These are phyloP conservation scores for Lecanicillium sp. DNA, from an alignment of 2,329 filamentous ascomycete genomes.

Conservation along the genomic window DNA sequence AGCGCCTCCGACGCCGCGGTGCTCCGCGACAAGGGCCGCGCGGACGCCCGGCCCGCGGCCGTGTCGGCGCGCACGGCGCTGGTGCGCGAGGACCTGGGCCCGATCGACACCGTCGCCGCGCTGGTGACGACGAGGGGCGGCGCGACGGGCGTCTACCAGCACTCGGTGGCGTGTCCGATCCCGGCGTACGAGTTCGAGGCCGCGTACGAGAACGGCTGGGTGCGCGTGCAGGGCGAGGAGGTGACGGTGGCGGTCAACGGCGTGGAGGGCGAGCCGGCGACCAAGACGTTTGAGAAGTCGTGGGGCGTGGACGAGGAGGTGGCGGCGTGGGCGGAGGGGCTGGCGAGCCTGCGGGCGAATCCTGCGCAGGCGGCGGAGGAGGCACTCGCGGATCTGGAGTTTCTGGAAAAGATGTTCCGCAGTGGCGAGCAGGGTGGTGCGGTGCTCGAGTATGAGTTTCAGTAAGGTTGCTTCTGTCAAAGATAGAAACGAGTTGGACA, in stretches of 20 bases:
- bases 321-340: constrained; percentile 51
- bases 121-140: constrained; percentile 49
- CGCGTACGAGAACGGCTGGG: constrained; percentile 51
- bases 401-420: constrained; percentile 46
- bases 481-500: not conserved
- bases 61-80: constrained; percentile 51
- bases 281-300: constrained; percentile 42
- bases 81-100: constrained; percentile 51
- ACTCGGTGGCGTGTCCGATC: constrained; percentile 52
- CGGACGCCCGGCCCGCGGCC: constrained; percentile 35
- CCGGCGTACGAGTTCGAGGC: constrained; percentile 49
- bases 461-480: constrained; percentile 17
- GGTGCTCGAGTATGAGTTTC: constrained; percentile 33
- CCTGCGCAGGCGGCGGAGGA: constrained; percentile 49
- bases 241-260: constrained; percentile 33
- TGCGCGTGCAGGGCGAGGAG: constrained; percentile 42
- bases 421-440: constrained; percentile 40
- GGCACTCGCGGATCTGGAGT: constrained; percentile 55
- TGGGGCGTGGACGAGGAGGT: constrained; percentile 55
- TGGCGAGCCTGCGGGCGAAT: constrained; percentile 43
- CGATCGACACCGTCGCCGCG: constrained; percentile 61
- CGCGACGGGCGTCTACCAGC: constrained; percentile 48
- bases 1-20: constrained; percentile 22
- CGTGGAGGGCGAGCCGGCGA: constrained; percentile 23
- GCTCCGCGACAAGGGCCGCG: not conserved